Evolutionary conservation across 2,329 filamentous ascomycete genomes (phyloP), one percentile per base, ranked within the genome.

Genomic region (Alternaria angustiovoidea): DNA sequence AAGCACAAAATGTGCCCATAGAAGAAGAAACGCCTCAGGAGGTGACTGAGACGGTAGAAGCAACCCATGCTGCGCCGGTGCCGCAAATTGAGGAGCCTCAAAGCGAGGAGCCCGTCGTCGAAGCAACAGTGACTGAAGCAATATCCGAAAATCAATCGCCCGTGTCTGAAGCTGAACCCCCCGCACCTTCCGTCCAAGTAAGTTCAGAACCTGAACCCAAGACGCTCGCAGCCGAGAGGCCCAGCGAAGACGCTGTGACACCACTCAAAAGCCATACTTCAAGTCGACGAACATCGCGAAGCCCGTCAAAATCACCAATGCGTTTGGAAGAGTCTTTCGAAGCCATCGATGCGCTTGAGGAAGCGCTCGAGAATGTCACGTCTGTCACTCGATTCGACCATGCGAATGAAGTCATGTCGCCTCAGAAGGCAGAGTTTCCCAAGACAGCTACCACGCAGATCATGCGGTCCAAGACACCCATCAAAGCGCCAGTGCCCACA

Each of bases 341-440:
- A 54, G 84, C 82, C 5, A 76, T 85, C 36, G 84, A 86, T 64
- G 81, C 79, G 3, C 76, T 85, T 7, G 83, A 86, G 57, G 83
- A 86, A 55, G 83, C 81, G 7, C 77, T 86, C 2, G 83, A 85
- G 54, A 78, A 82, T 41, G 74, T 85, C 63, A 72, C 79, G 49
- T 73, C 73, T 3, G 71, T 83, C 24, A 77, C 78, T 5, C 62
- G 62, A 5, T 70, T 78, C 16, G 70, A 80, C 3, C 71, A 74
- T 26, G 64, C 67, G 6, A 74, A 70, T 18, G 73, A 75, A 14
- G 69, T 71, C 42, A 75, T 68, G 68, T 75, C 69, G 12, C 69
- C 66, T n/a, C 66, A 64, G 39, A 75, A 69, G 28, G 51, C 64
- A 22, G 59, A 42, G 14, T 67, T 65, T 26, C 51, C 64, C 1